Evolutionary conservation across 2,329 filamentous ascomycete genomes (phyloP).

Genomic region (Decorospora gaudefroyi): DNA sequence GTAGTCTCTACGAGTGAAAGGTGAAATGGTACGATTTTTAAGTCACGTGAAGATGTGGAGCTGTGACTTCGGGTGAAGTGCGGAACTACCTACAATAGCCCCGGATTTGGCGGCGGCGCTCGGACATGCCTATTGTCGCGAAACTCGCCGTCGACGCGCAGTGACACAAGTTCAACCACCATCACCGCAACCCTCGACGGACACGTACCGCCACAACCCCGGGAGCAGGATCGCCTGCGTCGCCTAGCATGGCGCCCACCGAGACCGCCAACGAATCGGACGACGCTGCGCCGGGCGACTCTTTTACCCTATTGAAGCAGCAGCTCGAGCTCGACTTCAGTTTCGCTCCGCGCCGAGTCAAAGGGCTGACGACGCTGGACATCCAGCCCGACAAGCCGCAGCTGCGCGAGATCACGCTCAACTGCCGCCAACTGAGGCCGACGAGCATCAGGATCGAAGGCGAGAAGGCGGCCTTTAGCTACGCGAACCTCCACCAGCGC

Average conservation of each 20-base stretch:
- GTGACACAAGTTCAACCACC: conserved; percentile 4
- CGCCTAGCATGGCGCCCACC: conserved; percentile 38
- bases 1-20: too few relatives aligned
- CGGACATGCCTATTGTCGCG: conserved; percentile 16
- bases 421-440: conserved; percentile 65
- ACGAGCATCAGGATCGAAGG: conserved; percentile 57
- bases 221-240: conserved; percentile 37
- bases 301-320: conserved; percentile 73
- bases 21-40: too few relatives aligned
- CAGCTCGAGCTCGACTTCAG: conserved; percentile 88
- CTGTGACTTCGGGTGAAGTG: conserved; percentile 11
- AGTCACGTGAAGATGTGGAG: neutral
- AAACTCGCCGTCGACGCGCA: conserved; percentile 16
- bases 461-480: conserved; percentile 45
- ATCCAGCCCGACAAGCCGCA: conserved; percentile 67
- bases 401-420: conserved; percentile 60
- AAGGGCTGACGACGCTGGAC: conserved; percentile 79
- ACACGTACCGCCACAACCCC: conserved; percentile 9
- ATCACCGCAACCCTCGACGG: conserved; percentile 6
- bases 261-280: conserved; percentile 38
- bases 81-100: conserved; percentile 10
- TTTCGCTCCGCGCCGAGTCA: conserved; percentile 74
- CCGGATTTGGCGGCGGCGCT: conserved; percentile 14
- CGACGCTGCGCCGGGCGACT: conserved; percentile 39
- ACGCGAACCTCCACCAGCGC: conserved; percentile 69